Percentiles rank a stretch among this genome's conserved stretches.
phyloP scores from a whole-genome alignment of 192 early-diverging fungal genomes.

The Podila horticola region DNA sequence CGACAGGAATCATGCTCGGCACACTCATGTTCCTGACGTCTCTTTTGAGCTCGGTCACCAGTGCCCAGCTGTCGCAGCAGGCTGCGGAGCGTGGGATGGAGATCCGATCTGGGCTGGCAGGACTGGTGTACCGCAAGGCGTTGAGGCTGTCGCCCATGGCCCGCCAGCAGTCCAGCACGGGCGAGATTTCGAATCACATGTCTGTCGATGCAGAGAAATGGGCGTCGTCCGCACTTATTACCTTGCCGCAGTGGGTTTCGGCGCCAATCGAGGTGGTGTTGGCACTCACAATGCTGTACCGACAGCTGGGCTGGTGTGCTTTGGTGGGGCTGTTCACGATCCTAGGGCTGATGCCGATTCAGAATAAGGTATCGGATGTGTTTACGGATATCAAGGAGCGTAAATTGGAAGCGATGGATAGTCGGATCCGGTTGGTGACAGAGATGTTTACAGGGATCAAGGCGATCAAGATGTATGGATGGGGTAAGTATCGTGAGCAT shows the following conservation, averaged over 20 bases:
- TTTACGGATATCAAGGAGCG: slow-evolving; percentile 26
- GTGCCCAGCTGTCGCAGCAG: slow-evolving; percentile 24
- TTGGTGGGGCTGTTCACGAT: slow-evolving; percentile 22
- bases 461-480: slow-evolving; percentile 37
- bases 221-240: slow-evolving; percentile 31
- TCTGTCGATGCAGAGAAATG: slow-evolving; percentile 70
- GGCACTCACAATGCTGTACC: slow-evolving; percentile 37
- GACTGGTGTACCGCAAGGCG: slow-evolving; percentile 82
- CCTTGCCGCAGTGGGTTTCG: slow-evolving; percentile 49
- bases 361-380: slow-evolving; percentile 13
- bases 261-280: slow-evolving; percentile 51
- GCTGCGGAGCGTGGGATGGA: slow-evolving; percentile 39
- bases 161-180: slow-evolving; percentile 19
- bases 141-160: slow-evolving; percentile 73
- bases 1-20: slow-evolving; percentile 14
- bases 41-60: slow-evolving; percentile 11
- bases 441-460: slow-evolving; percentile 37
- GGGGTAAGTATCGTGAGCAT: slow-evolving; percentile 24
- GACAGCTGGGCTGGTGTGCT: slow-evolving; percentile 31
- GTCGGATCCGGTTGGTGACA: slow-evolving; percentile 31
- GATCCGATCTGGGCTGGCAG: slow-evolving; percentile 32
- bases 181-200: slow-evolving; percentile 65
- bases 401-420: slow-evolving; percentile 33
- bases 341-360: slow-evolving; percentile 24
- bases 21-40: slow-evolving; percentile 33